Base-by-base conservation (phyloP, 164 flowering plant genomes). In the Vitis cinerea region DNA sequence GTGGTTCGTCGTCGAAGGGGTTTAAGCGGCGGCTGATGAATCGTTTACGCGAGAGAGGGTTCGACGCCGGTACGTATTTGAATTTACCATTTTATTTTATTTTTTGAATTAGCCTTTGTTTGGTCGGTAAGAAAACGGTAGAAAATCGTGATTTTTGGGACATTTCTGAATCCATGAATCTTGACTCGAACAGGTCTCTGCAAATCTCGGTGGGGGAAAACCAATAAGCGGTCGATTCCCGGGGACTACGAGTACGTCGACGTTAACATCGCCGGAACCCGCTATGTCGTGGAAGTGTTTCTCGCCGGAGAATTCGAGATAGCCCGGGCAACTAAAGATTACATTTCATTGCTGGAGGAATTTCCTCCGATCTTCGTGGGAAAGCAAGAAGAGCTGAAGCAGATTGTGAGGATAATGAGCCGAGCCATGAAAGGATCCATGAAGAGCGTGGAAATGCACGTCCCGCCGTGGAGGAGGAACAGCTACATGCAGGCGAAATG, bases 381-480 rank as follows among this genome's bases (percentile, higher is more conserved):
- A 0, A 77, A 77, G 14, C 61, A 74, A 1, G 89, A 83, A 1
- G 85, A 81, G 55, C 74, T 94, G 11, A 86, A 88, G 78, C 76
- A 79, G 66, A 66, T 90, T 4, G 86, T 86, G 73, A 80, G 82
- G 72, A 55, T 85, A 16, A 88, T 92, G 94, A 80, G 86, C 77
- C 58, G 16, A 0, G 92, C 90, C 1, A 80, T 84, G 5, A 90
- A 78, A 71, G 76, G 64, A 47, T 90, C 98, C 0, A 61, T 94
- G 84, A 88, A 81, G 68, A 75, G 54, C n/a, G 63, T 1, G 49
- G 89, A 74, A 11, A 65, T 94, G 86, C 80, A 71, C 13, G 78
- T 92, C 19, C 90, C 97, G 0, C 98, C 98, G 0, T 94, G 98
- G 98, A 86, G 98, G 73, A 82, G 82, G 37, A 82, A 79, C 15